Evolutionary conservation across 768 basidiomycete genomes (phyloP), one percentile per base, ranked within the genome.

Genomic region (Kwoniella sp.): DNA sequence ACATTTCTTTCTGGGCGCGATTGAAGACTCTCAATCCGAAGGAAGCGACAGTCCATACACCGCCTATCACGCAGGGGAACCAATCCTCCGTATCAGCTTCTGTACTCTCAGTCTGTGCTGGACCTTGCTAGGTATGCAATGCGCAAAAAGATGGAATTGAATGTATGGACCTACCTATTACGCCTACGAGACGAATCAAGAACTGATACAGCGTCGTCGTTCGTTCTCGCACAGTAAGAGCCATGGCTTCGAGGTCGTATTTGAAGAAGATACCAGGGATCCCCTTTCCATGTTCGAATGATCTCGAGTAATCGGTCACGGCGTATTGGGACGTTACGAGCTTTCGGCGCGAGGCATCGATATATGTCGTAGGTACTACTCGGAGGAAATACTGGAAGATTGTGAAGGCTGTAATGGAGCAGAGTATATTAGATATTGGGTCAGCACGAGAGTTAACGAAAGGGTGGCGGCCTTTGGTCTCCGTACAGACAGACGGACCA

Each of bases 191-290:
- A 81, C 89, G 85, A 66, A 97, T 89, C 68, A 96, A 73, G 58
- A 99, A 85, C 68, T 94, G 89, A 2, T 88, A 73, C 55, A 99
- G 81, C 1, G 86, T 83, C 0, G 89, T 92, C 21, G 95, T 97
- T 19, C 92, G 86, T 80, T 98, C 93, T 72, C 90, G 86, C 58
- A 97, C 87, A 0, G 87, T 88, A 63, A 98, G 84, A 24, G 85
- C 83, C 81, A 98, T 85, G 0, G 94, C 92, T 76, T 99, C 95
- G 37, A 97, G 81, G 63, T 99, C 94, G 78, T 92, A 97, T 80
- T 97, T 96, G 88, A 97, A 96, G 84, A 95, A 97, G 77, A 98
- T 95, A 17, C 81, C 94, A 0, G 95, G 95, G 0, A 91, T 88
- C 7, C 90, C 91, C 17, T 83, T 81, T 67, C 90, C 86, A 74